Evolutionary conservation across 1,284 basidiomycete genomes (phyloP).

Genomic region (Cutaneotrichosporon cutaneum): DNA sequence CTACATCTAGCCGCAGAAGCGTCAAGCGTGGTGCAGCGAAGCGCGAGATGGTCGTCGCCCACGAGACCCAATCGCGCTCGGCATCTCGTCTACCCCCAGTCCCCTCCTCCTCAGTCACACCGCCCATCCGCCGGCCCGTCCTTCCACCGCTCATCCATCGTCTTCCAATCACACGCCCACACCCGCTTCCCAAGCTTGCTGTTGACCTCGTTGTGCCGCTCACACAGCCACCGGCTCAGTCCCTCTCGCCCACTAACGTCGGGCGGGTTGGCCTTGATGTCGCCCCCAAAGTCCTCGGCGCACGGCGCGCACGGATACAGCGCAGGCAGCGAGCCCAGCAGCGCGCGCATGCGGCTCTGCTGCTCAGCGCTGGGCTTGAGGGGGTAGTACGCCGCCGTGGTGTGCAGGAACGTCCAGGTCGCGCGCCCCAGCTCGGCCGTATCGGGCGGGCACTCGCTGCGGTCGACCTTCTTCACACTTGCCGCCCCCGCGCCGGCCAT

Average conservation of each 20-base stretch:
- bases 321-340: constrained; percentile 71
- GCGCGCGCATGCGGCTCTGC: constrained; percentile 73
- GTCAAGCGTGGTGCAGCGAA: too few species aligned
- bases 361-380: constrained; percentile 67
- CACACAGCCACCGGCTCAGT: constrained; percentile 82
- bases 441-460: constrained; percentile 78
- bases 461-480: constrained; percentile 45
- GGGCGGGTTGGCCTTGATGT: constrained; percentile 66
- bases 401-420: constrained; percentile 94
- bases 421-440: constrained; percentile 80
- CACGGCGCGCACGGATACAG: constrained; percentile 86
- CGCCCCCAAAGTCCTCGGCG: constrained; percentile 68
- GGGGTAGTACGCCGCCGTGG: constrained; percentile 92
- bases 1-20: constrained; percentile 1
- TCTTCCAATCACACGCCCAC: constrained; percentile 71
- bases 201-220: constrained; percentile 89
- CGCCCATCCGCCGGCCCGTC: constrained; percentile 82
- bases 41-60: not conserved
- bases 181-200: constrained; percentile 72
- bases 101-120: too few species aligned
- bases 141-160: constrained; percentile 81
- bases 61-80: not conserved
- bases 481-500: constrained; percentile 23
- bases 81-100: too few species aligned
- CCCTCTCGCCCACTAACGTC: constrained; percentile 67